Evolutionary conservation across 2,329 filamentous ascomycete species (phyloP), one percentile per base, ranked within the genome.

Genomic region (Tolypocladium ovalisporum): DNA sequence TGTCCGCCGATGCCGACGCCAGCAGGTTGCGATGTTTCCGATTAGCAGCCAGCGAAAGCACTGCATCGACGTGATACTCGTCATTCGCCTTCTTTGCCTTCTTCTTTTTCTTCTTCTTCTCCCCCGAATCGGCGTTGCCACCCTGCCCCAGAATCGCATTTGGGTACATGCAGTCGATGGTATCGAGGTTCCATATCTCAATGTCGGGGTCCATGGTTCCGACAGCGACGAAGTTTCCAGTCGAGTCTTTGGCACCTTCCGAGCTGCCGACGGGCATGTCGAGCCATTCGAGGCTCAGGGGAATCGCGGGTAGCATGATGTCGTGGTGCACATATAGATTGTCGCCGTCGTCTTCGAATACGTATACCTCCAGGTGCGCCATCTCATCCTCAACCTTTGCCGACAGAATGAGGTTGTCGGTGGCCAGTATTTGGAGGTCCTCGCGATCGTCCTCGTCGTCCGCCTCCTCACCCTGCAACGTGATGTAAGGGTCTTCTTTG

Each of bases 321-420:
- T 99, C 94, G 81, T 99, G 94, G 76, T 99, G 94, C 29, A 99
- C 93, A 72, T 99, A 99, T 60, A 99, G 86, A 71, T 99, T 99
- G 74, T 97, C 94, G 51, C 87, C 89, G 61, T 85, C 85, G 66
- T 97, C 94, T 73, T 99, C 94, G 74, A 97, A 99, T 34, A 99
- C 91, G 68, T 97, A 97, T 24, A 97, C 88, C 72, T 99, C 94
- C 32, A 99, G 79, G 73, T 97, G 93, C 22, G 94, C 93, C 60
- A 99, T 86, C 70, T 99, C 94, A 66, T 99, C 94, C 73, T 99
- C 94, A 55, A 97, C 87, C 75, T 96, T 93, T 62, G 91, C 92
- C 13, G 93, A 89, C 53, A 99, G 78, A 37, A 99, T 81, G 59
- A 99, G 79, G 71, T 97, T 99, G 75, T 99, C 94, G 19, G 90